Base-by-base conservation (phyloP, 2,329 filamentous ascomycete species). In the Calonectria leucothoes region DNA sequence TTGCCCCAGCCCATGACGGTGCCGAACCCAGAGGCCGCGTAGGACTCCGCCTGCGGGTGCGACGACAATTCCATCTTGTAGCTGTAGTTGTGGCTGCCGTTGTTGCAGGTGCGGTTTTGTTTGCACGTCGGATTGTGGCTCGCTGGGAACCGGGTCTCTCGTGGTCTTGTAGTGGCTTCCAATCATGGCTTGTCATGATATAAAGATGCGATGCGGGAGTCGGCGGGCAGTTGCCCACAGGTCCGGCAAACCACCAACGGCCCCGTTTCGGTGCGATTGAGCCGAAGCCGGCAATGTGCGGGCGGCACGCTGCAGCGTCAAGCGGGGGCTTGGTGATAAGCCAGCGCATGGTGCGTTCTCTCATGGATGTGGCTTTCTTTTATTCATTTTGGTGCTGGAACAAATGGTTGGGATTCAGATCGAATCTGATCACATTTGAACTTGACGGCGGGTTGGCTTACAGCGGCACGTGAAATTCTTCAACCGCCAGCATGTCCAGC, bases 1-100 rank as follows among this genome's bases (percentile, higher is more conserved):
- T 65, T 69, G 45, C 86, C 86, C 86, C 86, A 88, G 73, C 85
- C 86, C 78, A 88, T 85, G 39, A 82, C 84, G 48, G 82, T 80
- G 63, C 82, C 83, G 75, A 84, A 87, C 72, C 85, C 86, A 45
- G 84, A 82, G 3, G 74, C 70, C 10, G 78, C 75, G 48, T 83
- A 83, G 6, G 81, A 82, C 10, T 73, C 68, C 0, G 71, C 59
- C 6, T 72, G 39, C 14, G 66, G 59, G 31, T 64, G 70, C 11
- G 66, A 35, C 4, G 12, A 31, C 15, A 64, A 57, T n/a, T 69
- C 42, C 68, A 71, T 73, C 23, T 48, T 39, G 45, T 23, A 15
- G n/a, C n/a, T n/a, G n/a, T n/a, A n/a, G n/a, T n/a, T n/a, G n/a
- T n/a, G n/a, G n/a, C n/a, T n/a, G n/a, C n/a, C n/a, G n/a, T 12